Evolutionary conservation across 2,329 filamentous ascomycete genomes (phyloP), one percentile per base, ranked within the genome.

Genomic region (Fusarium falciforme): DNA sequence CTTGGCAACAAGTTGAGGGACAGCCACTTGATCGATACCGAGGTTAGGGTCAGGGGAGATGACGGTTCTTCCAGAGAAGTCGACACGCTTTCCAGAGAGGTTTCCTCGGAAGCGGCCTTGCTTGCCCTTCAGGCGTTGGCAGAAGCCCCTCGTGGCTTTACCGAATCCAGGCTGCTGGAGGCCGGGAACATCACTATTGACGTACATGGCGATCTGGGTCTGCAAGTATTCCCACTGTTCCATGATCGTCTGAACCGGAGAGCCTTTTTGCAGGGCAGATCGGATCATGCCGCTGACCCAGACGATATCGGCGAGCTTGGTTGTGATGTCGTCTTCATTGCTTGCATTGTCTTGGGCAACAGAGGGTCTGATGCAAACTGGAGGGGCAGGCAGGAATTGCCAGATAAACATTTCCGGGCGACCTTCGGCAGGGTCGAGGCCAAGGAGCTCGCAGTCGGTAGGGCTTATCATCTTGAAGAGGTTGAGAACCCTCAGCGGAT

Each of bases 161-260:
- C 94, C 94, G 69, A 95, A 93, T 10, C 94, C 94, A 14, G 92
- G 92, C 78, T 97, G 94, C 77, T 95, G 92, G n/a, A 99, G 88
- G 31, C 96, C 96, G 0, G 96, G 96, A 3, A 97, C 92, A 77
- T 98, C 95, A 73, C 95, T 98, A 85, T 99, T 98, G 82, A 99
- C 96, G 81, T 99, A 98, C 88, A 98, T 95, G 70, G 96, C 96
- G 69, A 98, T 93, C 79, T 98, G 95, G 10, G 98, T 89, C 80
- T 98, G 96, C 70, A 99, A 86, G 79, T 96, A 98, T 80, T 99
- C 96, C 96, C 96, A 99, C 78, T 98, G 95, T 81, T 99, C 96
- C 92, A 98, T 97, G 66, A 98, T 93, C 1, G 94, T 97, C 74
- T 93, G 90, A 3, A 99, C 89, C 0, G 94, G 91, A 16, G 95